Conservation (phyloP, 768 basidiomycete genomes). For the Tylopilus sp. region DNA sequence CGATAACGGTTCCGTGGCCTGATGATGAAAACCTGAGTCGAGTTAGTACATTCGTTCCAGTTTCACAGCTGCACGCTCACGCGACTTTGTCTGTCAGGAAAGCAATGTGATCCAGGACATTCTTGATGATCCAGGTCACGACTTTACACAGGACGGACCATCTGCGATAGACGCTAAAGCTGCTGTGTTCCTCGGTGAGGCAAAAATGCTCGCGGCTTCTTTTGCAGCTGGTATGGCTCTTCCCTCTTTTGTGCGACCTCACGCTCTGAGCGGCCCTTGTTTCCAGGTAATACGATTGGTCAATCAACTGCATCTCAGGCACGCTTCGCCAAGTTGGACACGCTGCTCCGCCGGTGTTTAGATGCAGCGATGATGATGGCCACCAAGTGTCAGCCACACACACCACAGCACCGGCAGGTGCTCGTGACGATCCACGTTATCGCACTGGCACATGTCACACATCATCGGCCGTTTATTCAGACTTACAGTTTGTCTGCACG, state of each 20-base stretch:
- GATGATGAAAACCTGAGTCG: slow-evolving; percentile 7
- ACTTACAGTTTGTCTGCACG: slow-evolving; percentile 12
- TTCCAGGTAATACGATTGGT: slow-evolving; percentile 38
- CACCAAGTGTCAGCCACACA: neutral
- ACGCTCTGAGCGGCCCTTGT: neutral
- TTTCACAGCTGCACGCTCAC: neutral
- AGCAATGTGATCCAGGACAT: slow-evolving; percentile 15
- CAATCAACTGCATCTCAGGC: slow-evolving; percentile 42
- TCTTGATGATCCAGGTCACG: slow-evolving; percentile 13
- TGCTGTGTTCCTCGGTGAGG: slow-evolving; percentile 35
- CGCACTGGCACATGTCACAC: slow-evolving; percentile 24
- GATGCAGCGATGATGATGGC: slow-evolving; percentile 8
- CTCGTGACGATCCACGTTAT: slow-evolving; percentile 17
- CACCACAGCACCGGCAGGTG: neutral
- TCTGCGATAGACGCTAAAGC: slow-evolving; percentile 26
- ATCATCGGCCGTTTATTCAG: slow-evolving; percentile 21
- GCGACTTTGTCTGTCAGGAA: neutral
- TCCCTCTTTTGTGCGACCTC: neutral
- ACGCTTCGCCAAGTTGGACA: slow-evolving; percentile 44
- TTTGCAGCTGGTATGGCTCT: slow-evolving; percentile 27
- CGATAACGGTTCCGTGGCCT: slow-evolving; percentile 44
- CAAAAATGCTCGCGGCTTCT: slow-evolving; percentile 24
- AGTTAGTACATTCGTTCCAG: slow-evolving; percentile 8
- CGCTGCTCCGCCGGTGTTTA: slow-evolving; percentile 37
- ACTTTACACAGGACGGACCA: slow-evolving; percentile 5